Evolutionary conservation across 192 early-diverging fungal species (phyloP).

Genomic region (Rhizoclosmatium sp.): DNA sequence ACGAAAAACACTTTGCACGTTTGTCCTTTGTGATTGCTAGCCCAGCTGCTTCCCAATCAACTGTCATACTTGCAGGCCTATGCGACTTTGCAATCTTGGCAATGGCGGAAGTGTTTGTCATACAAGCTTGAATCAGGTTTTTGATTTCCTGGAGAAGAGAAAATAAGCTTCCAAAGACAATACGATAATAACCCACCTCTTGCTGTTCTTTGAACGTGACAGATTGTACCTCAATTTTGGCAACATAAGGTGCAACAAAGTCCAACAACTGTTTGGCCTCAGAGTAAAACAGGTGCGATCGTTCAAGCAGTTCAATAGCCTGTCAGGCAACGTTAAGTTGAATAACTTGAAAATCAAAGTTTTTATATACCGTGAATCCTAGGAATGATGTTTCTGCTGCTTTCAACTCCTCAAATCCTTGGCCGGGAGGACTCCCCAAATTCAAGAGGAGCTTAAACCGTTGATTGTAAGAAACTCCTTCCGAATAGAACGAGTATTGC

Average conservation of each 20-base stretch:
- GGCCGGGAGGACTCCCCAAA: conserved; percentile 29
- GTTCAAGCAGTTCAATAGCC: not conserved
- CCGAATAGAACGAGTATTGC: conserved; percentile 8
- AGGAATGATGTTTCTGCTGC: conserved; percentile 9
- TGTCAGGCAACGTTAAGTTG: not conserved
- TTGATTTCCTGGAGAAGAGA: too few relatives aligned
- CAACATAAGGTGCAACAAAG: not conserved
- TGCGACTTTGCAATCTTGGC: too few relatives aligned
- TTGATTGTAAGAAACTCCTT: conserved; percentile 30
- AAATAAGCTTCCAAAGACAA: too few relatives aligned
- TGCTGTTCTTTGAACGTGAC: not conserved
- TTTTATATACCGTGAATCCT: not conserved
- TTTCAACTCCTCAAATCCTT: conserved; percentile 22
- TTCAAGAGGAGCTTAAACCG: conserved; percentile 29
- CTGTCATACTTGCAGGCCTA: too few relatives aligned
- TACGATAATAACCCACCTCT: not conserved
- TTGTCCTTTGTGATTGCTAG: not conserved
- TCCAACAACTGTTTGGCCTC: conserved; percentile 9
- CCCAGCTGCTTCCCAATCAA: not conserved
- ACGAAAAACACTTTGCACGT: not conserved
- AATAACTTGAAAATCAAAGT: not conserved
- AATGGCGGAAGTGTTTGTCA: too few relatives aligned
- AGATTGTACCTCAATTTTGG: not conserved
- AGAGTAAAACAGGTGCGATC: not conserved
- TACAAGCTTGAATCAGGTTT: too few relatives aligned